Evolutionary conservation across 106 monocot genomes (phyloP).

Genomic region (Posidonia australis): DNA sequence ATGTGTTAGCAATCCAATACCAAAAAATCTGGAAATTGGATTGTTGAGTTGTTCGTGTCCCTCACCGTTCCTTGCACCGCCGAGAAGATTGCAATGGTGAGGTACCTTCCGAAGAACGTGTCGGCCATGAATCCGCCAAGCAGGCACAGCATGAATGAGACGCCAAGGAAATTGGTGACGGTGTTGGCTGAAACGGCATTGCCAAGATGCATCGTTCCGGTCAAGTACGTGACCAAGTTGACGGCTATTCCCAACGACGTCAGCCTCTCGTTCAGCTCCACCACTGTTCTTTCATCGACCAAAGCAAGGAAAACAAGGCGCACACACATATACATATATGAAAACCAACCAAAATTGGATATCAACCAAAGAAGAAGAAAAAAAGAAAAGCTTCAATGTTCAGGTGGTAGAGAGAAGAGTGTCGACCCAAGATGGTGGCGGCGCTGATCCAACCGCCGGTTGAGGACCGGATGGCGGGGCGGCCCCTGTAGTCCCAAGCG

Average conservation of each 20-base stretch:
- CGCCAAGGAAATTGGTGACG: conserved; percentile 72
- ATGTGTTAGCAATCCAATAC: not conserved
- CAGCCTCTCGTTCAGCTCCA: conserved; percentile 61
- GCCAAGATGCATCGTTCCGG: conserved; percentile 64
- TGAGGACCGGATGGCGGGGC: no score
- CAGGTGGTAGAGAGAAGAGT: no score
- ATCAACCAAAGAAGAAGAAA: no score
- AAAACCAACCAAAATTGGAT: no score
- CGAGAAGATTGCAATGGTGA: conserved; percentile 49
- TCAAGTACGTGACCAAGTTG: conserved; percentile 63
- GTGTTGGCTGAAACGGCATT: conserved; percentile 53
- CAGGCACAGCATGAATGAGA: conserved; percentile 71
- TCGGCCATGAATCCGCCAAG: no score
- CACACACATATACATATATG: no score
- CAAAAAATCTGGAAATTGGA: not conserved
- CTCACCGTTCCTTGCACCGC: conserved; percentile 41
- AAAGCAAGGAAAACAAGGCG: no score
- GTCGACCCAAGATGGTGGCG: no score
- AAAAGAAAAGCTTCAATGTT: no score
- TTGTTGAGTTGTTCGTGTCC: not conserved
- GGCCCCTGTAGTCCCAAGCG: no score
- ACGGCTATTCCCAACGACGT: conserved; percentile 65
- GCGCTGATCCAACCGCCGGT: no score
- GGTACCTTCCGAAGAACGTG: conserved; percentile 60
- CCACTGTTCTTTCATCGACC: no score